phyloP scores from a whole-genome alignment of 1,139 yeast genomes.

The Insectozyma bohioensis region DNA sequence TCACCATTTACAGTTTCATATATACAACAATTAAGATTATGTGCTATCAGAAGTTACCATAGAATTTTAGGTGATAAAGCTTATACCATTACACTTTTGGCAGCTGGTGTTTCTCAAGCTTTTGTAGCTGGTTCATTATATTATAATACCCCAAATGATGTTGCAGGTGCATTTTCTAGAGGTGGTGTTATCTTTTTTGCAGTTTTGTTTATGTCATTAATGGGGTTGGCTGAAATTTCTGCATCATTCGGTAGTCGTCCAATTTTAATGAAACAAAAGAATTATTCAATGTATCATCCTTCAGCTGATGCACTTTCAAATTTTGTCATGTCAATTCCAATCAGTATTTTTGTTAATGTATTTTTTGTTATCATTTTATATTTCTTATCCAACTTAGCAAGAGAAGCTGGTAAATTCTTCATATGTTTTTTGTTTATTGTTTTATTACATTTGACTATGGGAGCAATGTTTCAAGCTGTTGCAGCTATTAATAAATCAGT shows the following conservation, averaged over 20 bases:
- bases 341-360: constrained; percentile 44
- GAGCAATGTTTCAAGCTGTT: constrained; percentile 47
- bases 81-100: constrained; percentile 44
- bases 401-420: constrained; percentile 57
- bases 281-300: constrained; percentile 57
- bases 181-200: constrained; percentile 59
- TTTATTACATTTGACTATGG: constrained; percentile 30
- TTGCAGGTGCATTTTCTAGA: constrained; percentile 54
- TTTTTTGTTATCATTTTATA: constrained; percentile 47
- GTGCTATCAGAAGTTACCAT: constrained; percentile 50
- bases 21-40: constrained; percentile 45
- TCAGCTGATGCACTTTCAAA: constrained; percentile 57
- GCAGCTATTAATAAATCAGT: constrained; percentile 48
- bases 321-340: constrained; percentile 47
- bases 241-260: constrained; percentile 50
- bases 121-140: constrained; percentile 54
- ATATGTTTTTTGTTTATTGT: constrained; percentile 45
- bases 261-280: constrained; percentile 55
- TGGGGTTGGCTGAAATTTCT: constrained; percentile 56
- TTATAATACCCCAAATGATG: constrained; percentile 41
- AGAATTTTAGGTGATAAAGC: constrained; percentile 51
- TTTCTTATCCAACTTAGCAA: constrained; percentile 50
- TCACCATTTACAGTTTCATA: constrained; percentile 49
- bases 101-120: constrained; percentile 51
- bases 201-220: constrained; percentile 51